Evolutionary conservation across 768 basidiomycete genomes (phyloP), one percentile per base, ranked within the genome.

Genomic region (Boletus edulis): DNA sequence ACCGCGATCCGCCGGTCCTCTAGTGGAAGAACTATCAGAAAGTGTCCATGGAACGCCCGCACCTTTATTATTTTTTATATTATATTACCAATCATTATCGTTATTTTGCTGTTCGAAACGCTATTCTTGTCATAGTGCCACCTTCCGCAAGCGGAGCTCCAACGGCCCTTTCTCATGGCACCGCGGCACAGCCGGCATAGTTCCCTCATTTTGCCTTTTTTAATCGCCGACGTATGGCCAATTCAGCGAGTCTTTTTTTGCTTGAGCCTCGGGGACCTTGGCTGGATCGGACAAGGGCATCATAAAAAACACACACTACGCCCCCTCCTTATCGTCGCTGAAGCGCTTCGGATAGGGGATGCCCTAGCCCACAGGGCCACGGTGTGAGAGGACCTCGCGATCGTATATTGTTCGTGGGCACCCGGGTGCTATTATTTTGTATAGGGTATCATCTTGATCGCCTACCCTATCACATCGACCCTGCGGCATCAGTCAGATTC

Each of bases 381-480:
- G 47, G 62, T 47, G 59, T 51, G 59, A 47, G 49, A 48, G 41
- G 32, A 37, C 35, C 54, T 61, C 60, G 60, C 58, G 63, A 66
- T 64, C 63, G 52, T 27, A 41, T 49, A 54, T 55, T 52, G 54
- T 54, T 51, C 52, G 52, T 57, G 58, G 50, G 57, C 29, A 1
- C n/a, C 50, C 48, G 58, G 47, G 46, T 60, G 52, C 61, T 63
- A 59, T 61, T 54, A 57, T 55, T 63, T 59, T 34, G 29, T 8
- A 40, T 54, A 58, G 61, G 68, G 60, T 62, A 67, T 63, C 66
- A 71, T 62, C 62, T 69, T 67, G 69, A 71, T 71, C 69, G 60
- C 60, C 63, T 67, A 71, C 71, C 71, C 69, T 72, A 71, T 71
- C 70, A 71, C 61, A 58, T 43, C 69, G 70, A 71, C 70, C 69